phyloP scores from a whole-genome alignment of 2,329 filamentous ascomycete genomes.

The Fusarium protoensiforme region DNA sequence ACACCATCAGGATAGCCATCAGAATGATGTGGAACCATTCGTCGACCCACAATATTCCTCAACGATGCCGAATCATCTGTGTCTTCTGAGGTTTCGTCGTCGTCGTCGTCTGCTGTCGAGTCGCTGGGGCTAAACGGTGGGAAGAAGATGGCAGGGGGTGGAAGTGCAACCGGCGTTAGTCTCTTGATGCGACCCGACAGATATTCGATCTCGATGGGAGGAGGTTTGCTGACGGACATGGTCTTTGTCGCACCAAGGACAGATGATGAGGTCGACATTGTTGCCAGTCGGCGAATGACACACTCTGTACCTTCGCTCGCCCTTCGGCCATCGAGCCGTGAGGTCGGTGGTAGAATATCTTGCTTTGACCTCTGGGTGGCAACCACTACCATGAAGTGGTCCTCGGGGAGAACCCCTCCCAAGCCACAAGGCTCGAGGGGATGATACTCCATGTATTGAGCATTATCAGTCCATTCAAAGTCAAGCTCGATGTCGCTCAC shows the following conservation, averaged over 20 bases:
- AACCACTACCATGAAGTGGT: conserved; percentile 70
- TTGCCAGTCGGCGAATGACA: conserved; percentile 55
- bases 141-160: conserved; percentile 64
- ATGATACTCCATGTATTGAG: conserved; percentile 51
- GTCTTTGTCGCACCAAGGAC: conserved; percentile 4
- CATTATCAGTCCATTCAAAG: conserved; percentile 58
- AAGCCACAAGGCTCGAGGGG: conserved; percentile 68
- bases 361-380: conserved; percentile 58
- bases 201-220: conserved; percentile 58
- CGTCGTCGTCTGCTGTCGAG: conserved; percentile 48
- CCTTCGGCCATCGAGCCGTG: conserved; percentile 1
- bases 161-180: conserved; percentile 60
- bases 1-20: conserved; percentile 55
- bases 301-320: conserved; percentile 50
- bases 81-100: conserved; percentile 41
- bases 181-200: conserved; percentile 54
- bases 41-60: conserved; percentile 47
- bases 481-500: conserved; percentile 56
- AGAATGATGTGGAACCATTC: conserved; percentile 52
- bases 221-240: not conserved
- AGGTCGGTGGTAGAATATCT: conserved; percentile 14
- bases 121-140: conserved; percentile 58
- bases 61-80: conserved; percentile 46
- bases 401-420: conserved; percentile 70
- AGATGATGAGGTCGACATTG: conserved; percentile 55